These are phyloP conservation scores for Medicago arabica DNA, from an alignment of 306 rosid species.

Conservation along the genomic window DNA sequence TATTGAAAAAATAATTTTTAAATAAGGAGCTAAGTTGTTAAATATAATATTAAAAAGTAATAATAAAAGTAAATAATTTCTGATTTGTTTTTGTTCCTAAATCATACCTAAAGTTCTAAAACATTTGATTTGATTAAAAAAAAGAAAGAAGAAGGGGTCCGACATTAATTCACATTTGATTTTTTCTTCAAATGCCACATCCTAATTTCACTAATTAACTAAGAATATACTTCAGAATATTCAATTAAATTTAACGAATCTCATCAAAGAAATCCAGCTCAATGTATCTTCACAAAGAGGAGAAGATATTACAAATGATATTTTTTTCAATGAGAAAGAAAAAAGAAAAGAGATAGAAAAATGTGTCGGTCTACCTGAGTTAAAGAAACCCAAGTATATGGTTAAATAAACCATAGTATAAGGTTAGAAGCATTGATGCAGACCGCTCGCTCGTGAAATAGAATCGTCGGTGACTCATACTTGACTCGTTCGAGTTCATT, in stretches of 20 bases:
- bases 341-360: background rate
- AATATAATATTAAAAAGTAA: no score
- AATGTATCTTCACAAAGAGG: background rate
- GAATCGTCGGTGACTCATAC: constrained; percentile 96
- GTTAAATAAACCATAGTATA: constrained; percentile 60
- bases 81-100: no score
- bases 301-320: background rate
- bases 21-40: no score
- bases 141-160: no score
- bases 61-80: no score
- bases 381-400: constrained; percentile 25
- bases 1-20: no score
- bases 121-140: no score
- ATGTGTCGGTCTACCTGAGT: constrained; percentile 74
- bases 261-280: background rate
- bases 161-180: no score
- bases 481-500: constrained; percentile 52
- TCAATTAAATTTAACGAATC: background rate
- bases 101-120: no score
- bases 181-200: background rate
- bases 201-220: background rate
- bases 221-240: background rate
- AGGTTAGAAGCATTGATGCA: constrained; percentile 54
- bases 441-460: constrained; percentile 68
- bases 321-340: background rate